Percentiles rank a stretch among this genome's conserved stretches.
Conservation (phyloP, 164 flowering plant species). For the Aristolochia contorta region DNA sequence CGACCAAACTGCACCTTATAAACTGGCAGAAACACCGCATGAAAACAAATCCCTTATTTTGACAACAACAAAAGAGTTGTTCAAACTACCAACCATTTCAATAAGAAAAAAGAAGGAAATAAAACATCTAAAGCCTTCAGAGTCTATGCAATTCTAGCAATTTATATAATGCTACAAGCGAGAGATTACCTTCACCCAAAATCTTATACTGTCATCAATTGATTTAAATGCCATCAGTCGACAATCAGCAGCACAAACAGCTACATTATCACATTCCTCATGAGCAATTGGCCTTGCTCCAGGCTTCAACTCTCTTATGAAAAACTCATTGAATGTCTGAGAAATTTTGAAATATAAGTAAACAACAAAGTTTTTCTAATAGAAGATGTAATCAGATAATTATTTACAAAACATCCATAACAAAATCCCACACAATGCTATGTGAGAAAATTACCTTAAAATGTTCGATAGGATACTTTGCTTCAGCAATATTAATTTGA, state of each 20-base stretch:
- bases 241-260: constrained; percentile 86
- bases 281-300: constrained; percentile 71
- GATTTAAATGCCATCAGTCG: constrained; percentile 82
- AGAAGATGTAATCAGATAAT: background rate
- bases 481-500: constrained; percentile 70
- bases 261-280: constrained; percentile 60
- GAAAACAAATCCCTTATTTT: too few species aligned
- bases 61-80: too few species aligned
- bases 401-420: background rate
- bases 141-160: too few species aligned
- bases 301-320: constrained; percentile 80
- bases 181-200: constrained; percentile 81
- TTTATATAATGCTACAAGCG: background rate
- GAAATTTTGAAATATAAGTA: constrained; percentile 3
- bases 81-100: too few species aligned
- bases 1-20: too few species aligned
- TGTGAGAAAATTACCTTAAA: constrained; percentile 51
- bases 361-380: background rate
- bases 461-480: constrained; percentile 70
- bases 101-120: too few species aligned
- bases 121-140: too few species aligned
- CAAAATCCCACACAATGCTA: background rate
- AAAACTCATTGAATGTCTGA: constrained; percentile 96
- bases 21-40: too few species aligned
- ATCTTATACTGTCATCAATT: constrained; percentile 60